Conservation (phyloP, 495 filamentous ascomycete species). For the Xylaria scruposa region DNA sequence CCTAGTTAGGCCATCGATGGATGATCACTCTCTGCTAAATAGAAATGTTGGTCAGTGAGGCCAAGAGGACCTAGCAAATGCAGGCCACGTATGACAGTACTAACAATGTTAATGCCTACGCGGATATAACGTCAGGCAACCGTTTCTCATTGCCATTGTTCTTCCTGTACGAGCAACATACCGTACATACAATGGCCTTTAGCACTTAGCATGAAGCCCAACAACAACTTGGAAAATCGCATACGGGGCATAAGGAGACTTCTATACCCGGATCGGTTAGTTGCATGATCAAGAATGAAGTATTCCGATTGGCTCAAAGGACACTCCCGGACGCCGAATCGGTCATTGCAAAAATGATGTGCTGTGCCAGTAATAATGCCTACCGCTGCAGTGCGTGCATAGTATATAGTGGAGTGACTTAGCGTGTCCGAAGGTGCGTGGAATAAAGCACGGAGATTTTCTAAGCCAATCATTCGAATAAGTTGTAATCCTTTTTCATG, state of each 20-base stretch:
- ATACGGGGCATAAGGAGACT: not conserved
- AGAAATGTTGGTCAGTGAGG: not conserved
- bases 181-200: not conserved
- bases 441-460: not conserved
- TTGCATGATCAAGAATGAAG: not conserved
- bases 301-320: not conserved
- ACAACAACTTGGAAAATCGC: not conserved
- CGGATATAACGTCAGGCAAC: not conserved
- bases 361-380: not conserved
- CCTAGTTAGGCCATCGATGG: not conserved
- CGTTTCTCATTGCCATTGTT: not conserved
- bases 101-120: not conserved
- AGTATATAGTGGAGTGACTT: not conserved
- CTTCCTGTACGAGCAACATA: not conserved
- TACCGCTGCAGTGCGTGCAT: not conserved
- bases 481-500: not conserved
- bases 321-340: not conserved
- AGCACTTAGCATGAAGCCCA: not conserved
- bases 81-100: not conserved
- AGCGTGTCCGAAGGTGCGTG: not conserved
- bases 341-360: not conserved
- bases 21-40: not conserved
- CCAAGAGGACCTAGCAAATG: not conserved
- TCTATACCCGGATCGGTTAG: not conserved
- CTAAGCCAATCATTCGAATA: not conserved